These are phyloP conservation scores for Chloris gayana DNA, from an alignment of 176 grass and related monocot species.

Conservation along the genomic window DNA sequence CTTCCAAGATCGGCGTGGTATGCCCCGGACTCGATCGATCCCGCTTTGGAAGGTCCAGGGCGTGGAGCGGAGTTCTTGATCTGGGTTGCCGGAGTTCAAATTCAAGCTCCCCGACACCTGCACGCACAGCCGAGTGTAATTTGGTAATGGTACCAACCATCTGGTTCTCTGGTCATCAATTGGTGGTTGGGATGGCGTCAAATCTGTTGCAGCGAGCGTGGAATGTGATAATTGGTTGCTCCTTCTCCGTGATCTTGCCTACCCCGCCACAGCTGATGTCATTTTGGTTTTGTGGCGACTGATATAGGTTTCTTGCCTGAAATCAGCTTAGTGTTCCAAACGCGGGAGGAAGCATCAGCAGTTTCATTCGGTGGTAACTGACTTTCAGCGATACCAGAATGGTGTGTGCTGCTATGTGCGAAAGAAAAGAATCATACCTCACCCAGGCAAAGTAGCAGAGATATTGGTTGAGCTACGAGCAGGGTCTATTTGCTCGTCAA, in stretches of 20 bases:
- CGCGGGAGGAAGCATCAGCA: background rate
- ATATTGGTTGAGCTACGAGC: background rate
- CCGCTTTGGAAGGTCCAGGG: background rate
- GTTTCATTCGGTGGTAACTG: background rate
- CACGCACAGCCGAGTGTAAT: background rate
- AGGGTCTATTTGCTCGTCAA: background rate
- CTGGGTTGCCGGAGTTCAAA: background rate
- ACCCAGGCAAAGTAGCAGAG: background rate
- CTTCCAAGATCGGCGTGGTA: constrained; percentile 14
- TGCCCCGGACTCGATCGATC: constrained; percentile 19
- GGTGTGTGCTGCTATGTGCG: background rate
- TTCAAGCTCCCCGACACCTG: background rate
- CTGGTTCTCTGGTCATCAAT: background rate
- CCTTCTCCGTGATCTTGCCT: background rate
- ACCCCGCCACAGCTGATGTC: background rate
- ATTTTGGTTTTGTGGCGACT: background rate
- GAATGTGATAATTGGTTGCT: background rate
- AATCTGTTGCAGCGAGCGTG: background rate
- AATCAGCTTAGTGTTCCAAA: background rate
- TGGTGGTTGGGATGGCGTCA: background rate
- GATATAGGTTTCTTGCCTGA: background rate
- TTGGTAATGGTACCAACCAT: background rate
- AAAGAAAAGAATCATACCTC: background rate
- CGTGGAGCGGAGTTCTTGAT: background rate
- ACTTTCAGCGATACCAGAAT: background rate